These are phyloP conservation scores for Penicillium silybi DNA, from an alignment of 495 filamentous ascomycete genomes.

Conservation along the genomic window DNA sequence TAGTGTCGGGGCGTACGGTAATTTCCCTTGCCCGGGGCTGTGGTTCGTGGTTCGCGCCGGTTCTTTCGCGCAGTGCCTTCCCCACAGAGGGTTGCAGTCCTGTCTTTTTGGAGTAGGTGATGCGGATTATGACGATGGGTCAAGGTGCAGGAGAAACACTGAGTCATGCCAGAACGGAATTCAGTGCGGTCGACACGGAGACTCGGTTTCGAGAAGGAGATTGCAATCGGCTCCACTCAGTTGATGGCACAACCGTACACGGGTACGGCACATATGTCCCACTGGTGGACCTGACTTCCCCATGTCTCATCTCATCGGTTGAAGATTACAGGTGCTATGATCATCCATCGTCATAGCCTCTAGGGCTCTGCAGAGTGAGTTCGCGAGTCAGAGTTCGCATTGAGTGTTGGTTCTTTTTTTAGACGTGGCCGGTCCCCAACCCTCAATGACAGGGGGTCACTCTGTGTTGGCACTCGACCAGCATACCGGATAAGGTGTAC, in stretches of 20 bases:
- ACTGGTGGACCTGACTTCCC: background rate
- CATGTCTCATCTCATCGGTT: background rate
- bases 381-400: background rate
- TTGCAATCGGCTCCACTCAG: background rate
- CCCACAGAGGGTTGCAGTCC: background rate
- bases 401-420: constrained; percentile 21
- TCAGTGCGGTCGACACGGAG: background rate
- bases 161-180: background rate
- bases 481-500: background rate
- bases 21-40: background rate
- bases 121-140: background rate
- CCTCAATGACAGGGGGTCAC: background rate
- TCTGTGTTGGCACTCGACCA: background rate
- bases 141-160: background rate
- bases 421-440: background rate
- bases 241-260: too few relatives aligned
- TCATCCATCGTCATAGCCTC: background rate
- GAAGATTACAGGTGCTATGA: background rate
- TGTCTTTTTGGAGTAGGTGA: background rate
- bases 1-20: background rate
- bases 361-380: background rate
- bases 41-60: constrained; percentile 4
- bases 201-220: background rate
- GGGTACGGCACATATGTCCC: background rate
- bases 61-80: background rate